phyloP scores from a whole-genome alignment of 148 eudicot genomes.

The Spergularia bocconei region DNA sequence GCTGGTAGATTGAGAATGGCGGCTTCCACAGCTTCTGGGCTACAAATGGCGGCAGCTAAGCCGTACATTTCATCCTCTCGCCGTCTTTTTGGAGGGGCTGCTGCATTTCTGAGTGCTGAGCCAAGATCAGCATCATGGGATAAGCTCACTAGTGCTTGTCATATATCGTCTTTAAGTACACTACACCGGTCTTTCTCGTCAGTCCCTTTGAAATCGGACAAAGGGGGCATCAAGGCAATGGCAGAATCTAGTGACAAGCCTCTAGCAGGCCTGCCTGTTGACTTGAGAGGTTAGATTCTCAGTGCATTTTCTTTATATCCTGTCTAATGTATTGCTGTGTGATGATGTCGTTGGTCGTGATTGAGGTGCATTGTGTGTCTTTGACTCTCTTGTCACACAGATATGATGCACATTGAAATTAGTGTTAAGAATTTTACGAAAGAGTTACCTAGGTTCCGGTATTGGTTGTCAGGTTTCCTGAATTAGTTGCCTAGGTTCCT shows the following conservation, averaged over 20 bases:
- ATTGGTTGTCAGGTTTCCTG: background rate
- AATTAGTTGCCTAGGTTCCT: background rate
- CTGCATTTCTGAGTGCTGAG: constrained; percentile 33
- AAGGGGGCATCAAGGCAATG: constrained; percentile 57
- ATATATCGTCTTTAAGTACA: constrained; percentile 39
- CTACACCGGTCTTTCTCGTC: constrained; percentile 44
- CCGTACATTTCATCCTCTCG: constrained; percentile 45
- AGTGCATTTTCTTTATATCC: constrained; percentile 8
- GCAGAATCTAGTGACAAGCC: constrained; percentile 64
- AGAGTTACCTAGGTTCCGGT: background rate
- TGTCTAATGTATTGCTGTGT: background rate
- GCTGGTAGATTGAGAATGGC: constrained; percentile 47
- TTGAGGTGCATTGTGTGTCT: background rate
- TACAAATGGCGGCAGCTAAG: constrained; percentile 54
- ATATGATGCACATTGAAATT: too few relatives aligned
- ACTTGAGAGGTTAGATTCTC: constrained; percentile 62
- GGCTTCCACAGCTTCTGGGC: constrained; percentile 57
- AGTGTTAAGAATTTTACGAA: too few relatives aligned
- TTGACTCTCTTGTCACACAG: too few relatives aligned
- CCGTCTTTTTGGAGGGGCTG: constrained; percentile 39
- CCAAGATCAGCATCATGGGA: constrained; percentile 38
- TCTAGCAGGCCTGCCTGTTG: constrained; percentile 55
- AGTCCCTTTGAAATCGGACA: constrained; percentile 35
- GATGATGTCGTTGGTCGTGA: background rate
- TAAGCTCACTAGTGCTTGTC: constrained; percentile 50